phyloP scores from a whole-genome alignment of 2,329 filamentous ascomycete genomes.

The Epichloe hybrida region DNA sequence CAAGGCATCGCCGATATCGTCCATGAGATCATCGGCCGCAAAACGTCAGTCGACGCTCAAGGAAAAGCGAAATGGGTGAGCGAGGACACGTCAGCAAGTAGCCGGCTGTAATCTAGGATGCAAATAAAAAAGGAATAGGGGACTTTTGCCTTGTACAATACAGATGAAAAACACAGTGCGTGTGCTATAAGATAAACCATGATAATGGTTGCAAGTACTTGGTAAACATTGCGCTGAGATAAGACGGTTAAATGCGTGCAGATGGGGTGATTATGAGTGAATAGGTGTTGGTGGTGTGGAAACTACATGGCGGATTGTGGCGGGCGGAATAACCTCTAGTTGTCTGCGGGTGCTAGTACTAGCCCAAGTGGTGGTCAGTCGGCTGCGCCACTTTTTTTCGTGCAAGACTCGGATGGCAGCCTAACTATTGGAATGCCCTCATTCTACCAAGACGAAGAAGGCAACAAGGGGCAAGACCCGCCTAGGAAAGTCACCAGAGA shows the following conservation, averaged over 20 bases:
- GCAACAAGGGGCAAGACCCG: not conserved
- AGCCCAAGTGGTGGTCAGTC: no score
- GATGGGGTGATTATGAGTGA: no score
- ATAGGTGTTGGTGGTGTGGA: no score
- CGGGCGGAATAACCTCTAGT: no score
- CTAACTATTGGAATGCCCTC: not conserved
- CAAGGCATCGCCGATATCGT: conserved; percentile 59
- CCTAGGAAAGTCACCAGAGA: no score
- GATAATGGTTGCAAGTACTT: no score
- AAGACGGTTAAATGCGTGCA: not conserved
- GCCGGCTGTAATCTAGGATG: conserved; percentile 17
- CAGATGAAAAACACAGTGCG: not conserved
- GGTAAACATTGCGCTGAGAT: not conserved
- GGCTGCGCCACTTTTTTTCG: no score
- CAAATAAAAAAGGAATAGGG: not conserved
- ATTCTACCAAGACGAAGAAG: not conserved
- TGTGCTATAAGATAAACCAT: not conserved
- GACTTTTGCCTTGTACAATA: conserved; percentile 1
- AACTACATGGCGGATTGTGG: no score
- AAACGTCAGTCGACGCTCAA: conserved; percentile 34
- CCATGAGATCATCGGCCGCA: conserved; percentile 52
- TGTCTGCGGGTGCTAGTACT: no score
- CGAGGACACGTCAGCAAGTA: conserved; percentile 16
- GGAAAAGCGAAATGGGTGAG: conserved; percentile 29
- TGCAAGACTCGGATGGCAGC: not conserved